Evolutionary conservation across 2,329 filamentous ascomycete species (phyloP).

Genomic region (Colletotrichum sp.): DNA sequence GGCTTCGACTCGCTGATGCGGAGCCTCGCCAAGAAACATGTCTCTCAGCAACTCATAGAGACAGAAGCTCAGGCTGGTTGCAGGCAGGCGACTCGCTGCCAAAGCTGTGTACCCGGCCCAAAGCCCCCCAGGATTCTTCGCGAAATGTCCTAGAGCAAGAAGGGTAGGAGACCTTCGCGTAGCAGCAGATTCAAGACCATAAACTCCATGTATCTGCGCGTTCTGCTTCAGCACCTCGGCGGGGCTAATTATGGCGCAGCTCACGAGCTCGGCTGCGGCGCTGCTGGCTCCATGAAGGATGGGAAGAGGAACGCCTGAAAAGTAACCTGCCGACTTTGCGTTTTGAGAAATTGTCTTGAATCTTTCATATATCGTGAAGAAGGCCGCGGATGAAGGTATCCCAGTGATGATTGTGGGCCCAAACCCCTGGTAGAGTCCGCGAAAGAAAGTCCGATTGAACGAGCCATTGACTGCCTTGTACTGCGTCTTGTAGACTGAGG

Average conservation of each 20-base stretch:
- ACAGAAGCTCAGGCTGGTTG: neutral
- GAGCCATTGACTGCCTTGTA: slow-evolving; percentile 17
- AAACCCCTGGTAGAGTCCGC: slow-evolving; percentile 23
- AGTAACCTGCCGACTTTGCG: neutral
- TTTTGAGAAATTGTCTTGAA: slow-evolving; percentile 1
- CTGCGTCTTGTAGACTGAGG: slow-evolving; percentile 14
- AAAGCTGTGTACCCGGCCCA: slow-evolving; percentile 4
- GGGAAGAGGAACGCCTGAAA: slow-evolving; percentile 9
- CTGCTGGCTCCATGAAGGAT: slow-evolving; percentile 17
- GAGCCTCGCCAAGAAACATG: neutral
- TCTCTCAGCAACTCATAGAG: neutral
- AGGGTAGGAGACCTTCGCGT: neutral
- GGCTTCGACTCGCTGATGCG: neutral
- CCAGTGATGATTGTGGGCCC: slow-evolving; percentile 21
- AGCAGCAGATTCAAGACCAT: neutral
- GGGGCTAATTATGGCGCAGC: slow-evolving; percentile 21
- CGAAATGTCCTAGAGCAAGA: neutral
- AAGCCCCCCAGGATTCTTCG: neutral
- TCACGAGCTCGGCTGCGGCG: slow-evolving; percentile 19
- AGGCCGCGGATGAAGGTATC: slow-evolving; percentile 19
- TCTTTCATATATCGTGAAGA: slow-evolving; percentile 23
- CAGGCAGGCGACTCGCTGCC: neutral
- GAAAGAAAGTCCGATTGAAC: slow-evolving; percentile 14
- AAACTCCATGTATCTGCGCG: slow-evolving; percentile 18
- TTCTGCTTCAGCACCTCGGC: slow-evolving; percentile 25